A percentile compares a stretch with the other conserved stretches of the same genome.
Evolutionary conservation across 2,329 filamentous ascomycete genomes (phyloP).

Genomic region (Microdochium trichocladiopsis): DNA sequence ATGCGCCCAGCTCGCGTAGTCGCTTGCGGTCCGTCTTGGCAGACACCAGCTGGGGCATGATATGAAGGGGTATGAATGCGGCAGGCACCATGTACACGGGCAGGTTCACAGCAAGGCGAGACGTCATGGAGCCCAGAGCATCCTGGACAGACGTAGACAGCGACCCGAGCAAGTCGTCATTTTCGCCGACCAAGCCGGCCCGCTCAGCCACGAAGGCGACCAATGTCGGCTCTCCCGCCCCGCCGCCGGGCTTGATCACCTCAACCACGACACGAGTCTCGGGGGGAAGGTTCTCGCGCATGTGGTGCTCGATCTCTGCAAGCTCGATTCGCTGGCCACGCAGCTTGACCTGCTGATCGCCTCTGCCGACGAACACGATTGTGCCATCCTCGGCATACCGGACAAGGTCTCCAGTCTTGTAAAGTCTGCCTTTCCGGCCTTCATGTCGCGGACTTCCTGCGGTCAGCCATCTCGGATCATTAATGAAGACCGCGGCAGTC

Average conservation of each 20-base stretch:
- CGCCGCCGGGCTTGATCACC: constrained; percentile 36
- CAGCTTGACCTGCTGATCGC: constrained; percentile 63
- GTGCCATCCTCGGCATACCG: constrained; percentile 43
- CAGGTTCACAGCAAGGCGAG: constrained; percentile 22
- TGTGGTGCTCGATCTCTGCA: constrained; percentile 43
- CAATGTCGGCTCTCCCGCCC: constrained; percentile 31
- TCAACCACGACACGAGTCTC: constrained; percentile 37
- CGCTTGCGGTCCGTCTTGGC: constrained; percentile 43
- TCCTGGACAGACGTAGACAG: constrained; percentile 15
- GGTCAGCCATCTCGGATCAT: constrained; percentile 44
- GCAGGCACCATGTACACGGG: constrained; percentile 40
- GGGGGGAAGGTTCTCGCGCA: constrained; percentile 33
- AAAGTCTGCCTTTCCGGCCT: constrained; percentile 38
- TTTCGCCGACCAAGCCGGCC: constrained; percentile 16
- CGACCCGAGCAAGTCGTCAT: constrained; percentile 13
- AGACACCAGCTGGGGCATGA: constrained; percentile 40
- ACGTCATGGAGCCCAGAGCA: constrained; percentile 17
- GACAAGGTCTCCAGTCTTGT: constrained; percentile 55
- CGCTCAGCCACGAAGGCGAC: constrained; percentile 33
- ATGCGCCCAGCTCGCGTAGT: constrained; percentile 34
- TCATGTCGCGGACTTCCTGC: constrained; percentile 23
- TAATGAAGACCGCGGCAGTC: constrained; percentile 51
- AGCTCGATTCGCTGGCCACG: constrained; percentile 59
- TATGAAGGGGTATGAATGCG: constrained; percentile 33
- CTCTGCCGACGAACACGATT: constrained; percentile 53